Conservation (phyloP, 768 basidiomycete genomes). For the Hydnomerulius pinastri region DNA sequence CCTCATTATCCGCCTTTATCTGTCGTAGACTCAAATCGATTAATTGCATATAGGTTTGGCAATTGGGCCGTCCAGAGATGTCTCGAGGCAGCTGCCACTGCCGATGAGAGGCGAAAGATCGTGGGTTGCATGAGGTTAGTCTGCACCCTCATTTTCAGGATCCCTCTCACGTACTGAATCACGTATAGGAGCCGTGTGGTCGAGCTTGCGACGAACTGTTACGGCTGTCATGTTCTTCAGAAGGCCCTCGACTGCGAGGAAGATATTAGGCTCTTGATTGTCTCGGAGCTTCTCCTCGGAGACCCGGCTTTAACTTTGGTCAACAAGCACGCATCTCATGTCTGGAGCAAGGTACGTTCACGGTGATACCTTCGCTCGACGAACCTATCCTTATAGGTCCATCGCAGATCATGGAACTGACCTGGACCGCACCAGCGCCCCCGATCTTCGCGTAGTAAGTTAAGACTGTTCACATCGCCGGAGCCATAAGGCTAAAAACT, state of each 20-base stretch:
- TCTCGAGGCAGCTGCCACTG: slow-evolving; percentile 73
- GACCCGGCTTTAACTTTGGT: slow-evolving; percentile 86
- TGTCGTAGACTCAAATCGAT: slow-evolving; percentile 5
- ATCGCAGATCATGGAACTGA: slow-evolving; percentile 81
- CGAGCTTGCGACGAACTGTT: slow-evolving; percentile 86
- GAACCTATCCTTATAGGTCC: slow-evolving; percentile 7
- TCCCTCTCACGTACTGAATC: slow-evolving; percentile 9
- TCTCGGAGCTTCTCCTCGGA: slow-evolving; percentile 79
- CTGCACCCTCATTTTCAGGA: not conserved
- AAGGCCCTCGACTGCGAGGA: slow-evolving; percentile 92
- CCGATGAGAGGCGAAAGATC: slow-evolving; percentile 78
- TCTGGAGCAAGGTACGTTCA: slow-evolving; percentile 78
- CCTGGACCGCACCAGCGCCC: slow-evolving; percentile 84
- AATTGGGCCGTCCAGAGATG: slow-evolving; percentile 93
- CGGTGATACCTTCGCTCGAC: not conserved
- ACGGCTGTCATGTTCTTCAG: slow-evolving; percentile 87
- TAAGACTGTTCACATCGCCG: not conserved
- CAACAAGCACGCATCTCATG: slow-evolving; percentile 90
- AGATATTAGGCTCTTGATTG: slow-evolving; percentile 79
- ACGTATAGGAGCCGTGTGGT: slow-evolving; percentile 71
- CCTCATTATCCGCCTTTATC: slow-evolving; percentile 1
- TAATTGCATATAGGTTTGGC: slow-evolving; percentile 60
- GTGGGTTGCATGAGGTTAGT: slow-evolving; percentile 82
- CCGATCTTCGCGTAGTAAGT: slow-evolving; percentile 86
- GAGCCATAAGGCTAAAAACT: not conserved